These are phyloP conservation scores for Thermoascus crustaceus DNA, from an alignment of 2,329 filamentous ascomycete species.

Conservation along the genomic window DNA sequence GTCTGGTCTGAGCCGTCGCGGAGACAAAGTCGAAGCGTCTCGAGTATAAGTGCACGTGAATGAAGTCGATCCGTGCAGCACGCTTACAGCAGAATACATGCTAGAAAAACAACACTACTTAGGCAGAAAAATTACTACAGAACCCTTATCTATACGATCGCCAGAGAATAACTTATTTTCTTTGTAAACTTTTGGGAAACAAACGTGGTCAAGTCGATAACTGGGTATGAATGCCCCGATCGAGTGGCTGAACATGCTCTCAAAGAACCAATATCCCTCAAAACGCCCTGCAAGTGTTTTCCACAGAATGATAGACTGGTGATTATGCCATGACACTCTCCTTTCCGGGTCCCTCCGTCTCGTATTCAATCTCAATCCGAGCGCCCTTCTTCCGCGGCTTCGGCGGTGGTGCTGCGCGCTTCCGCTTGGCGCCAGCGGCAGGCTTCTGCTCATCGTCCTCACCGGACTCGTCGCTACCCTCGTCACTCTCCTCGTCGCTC, in stretches of 20 bases:
- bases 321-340: constrained; percentile 38
- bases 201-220: constrained; percentile 15
- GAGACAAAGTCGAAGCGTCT: too few relatives aligned
- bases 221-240: constrained; percentile 28
- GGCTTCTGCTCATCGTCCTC: constrained; percentile 46
- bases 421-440: constrained; percentile 47
- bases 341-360: constrained; percentile 57
- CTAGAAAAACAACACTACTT: too few relatives aligned
- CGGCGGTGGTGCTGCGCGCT: constrained; percentile 43
- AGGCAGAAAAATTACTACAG: too few relatives aligned
- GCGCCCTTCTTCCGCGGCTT: constrained; percentile 55
- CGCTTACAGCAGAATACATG: too few relatives aligned
- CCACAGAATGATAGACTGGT: constrained; percentile 7
- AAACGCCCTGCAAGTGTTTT: constrained; percentile 28
- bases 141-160: too few relatives aligned
- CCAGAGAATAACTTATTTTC: too few relatives aligned
- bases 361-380: constrained; percentile 69
- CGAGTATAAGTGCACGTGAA: too few relatives aligned
- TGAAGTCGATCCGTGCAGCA: too few relatives aligned
- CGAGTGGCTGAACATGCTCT: constrained; percentile 12
- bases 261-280: constrained; percentile 12
- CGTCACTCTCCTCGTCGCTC: constrained; percentile 47
- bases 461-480: constrained; percentile 48
- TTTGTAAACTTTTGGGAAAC: too few relatives aligned
- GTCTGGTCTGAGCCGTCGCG: too few relatives aligned